A percentile compares a stretch with the other conserved stretches of the same genome.
Conservation (phyloP, 2,329 filamentous ascomycete genomes). For the Claviceps pazoutovae region DNA sequence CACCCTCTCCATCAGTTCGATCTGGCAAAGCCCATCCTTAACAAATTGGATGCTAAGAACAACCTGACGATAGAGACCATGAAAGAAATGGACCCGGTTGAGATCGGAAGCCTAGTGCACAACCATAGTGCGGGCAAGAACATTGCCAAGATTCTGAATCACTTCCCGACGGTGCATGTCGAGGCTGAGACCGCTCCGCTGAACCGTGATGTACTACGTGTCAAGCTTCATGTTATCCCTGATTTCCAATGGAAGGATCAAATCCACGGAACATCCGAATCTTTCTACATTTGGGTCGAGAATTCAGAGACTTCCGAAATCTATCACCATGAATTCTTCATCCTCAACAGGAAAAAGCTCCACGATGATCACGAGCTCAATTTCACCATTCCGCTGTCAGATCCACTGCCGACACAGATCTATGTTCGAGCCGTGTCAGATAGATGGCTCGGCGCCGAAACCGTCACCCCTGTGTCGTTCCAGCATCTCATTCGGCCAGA, state of each 20-base stretch:
- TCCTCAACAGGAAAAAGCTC: constrained; percentile 76
- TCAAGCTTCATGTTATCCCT: constrained; percentile 71
- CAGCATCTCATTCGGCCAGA: constrained; percentile 95
- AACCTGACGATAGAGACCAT: constrained; percentile 64
- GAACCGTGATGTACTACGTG: constrained; percentile 87
- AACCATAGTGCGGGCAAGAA: constrained; percentile 78
- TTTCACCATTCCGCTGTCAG: constrained; percentile 89
- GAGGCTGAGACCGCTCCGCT: constrained; percentile 91
- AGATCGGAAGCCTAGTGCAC: constrained; percentile 83
- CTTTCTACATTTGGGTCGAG: constrained; percentile 98
- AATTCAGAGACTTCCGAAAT: constrained; percentile 97
- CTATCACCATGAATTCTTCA: constrained; percentile 95
- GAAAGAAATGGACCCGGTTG: constrained; percentile 82
- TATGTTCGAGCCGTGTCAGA: constrained; percentile 93
- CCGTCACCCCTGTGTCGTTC: constrained; percentile 88
- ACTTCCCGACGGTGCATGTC: constrained; percentile 82
- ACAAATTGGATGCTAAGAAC: constrained; percentile 72
- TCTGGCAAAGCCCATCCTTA: constrained; percentile 67
- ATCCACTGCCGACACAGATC: constrained; percentile 88
- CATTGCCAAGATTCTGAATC: constrained; percentile 67
- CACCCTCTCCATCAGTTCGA: constrained; percentile 95
- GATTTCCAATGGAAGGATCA: constrained; percentile 93
- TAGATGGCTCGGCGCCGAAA: constrained; percentile 92
- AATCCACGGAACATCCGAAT: constrained; percentile 85
- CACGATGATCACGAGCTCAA: constrained; percentile 95